Evolutionary conservation across 345 rosid genomes (phyloP).

Genomic region (Syzygium aromaticum): DNA sequence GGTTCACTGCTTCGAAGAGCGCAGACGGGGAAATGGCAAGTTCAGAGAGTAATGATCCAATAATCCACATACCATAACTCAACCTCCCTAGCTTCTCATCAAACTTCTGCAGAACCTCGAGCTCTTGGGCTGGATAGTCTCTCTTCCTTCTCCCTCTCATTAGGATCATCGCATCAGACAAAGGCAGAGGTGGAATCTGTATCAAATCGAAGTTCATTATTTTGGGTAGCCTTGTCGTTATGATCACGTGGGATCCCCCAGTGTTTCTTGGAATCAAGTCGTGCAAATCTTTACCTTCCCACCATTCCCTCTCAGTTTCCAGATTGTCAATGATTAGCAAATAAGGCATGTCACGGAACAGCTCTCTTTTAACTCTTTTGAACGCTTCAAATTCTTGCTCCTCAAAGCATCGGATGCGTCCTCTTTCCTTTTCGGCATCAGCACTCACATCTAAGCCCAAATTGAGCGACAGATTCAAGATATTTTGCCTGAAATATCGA

Average conservation of each 20-base stretch:
- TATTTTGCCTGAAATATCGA: slow-evolving; percentile 68
- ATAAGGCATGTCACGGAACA: slow-evolving; percentile 82
- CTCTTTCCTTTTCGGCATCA: slow-evolving; percentile 81
- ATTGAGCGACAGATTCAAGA: slow-evolving; percentile 65
- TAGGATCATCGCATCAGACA: slow-evolving; percentile 63
- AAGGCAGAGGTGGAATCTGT: slow-evolving; percentile 45
- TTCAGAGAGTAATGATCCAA: slow-evolving; percentile 74
- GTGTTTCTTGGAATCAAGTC: slow-evolving; percentile 85
- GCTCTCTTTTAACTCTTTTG: slow-evolving; percentile 71
- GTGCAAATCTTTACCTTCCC: slow-evolving; percentile 90
- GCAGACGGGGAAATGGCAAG: slow-evolving; percentile 59
- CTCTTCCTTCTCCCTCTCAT: slow-evolving; percentile 62
- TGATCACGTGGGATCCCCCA: slow-evolving; percentile 75
- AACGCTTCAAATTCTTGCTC: slow-evolving; percentile 88
- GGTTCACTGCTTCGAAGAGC: slow-evolving; percentile 66
- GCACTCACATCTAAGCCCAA: slow-evolving; percentile 85
- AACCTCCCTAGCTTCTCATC: slow-evolving; percentile 67
- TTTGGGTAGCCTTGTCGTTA: slow-evolving; percentile 71
- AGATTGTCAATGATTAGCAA: slow-evolving; percentile 82
- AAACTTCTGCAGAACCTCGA: slow-evolving; percentile 51
- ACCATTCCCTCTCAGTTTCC: slow-evolving; percentile 87
- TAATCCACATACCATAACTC: slow-evolving; percentile 67
- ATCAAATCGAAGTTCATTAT: slow-evolving; percentile 66
- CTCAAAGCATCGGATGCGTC: slow-evolving; percentile 67
- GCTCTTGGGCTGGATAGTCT: slow-evolving; percentile 49